A percentile compares a stretch with the other conserved stretches of the same genome.
phyloP scores from a whole-genome alignment of 495 filamentous ascomycete species.

The Penicillium odoratum region DNA sequence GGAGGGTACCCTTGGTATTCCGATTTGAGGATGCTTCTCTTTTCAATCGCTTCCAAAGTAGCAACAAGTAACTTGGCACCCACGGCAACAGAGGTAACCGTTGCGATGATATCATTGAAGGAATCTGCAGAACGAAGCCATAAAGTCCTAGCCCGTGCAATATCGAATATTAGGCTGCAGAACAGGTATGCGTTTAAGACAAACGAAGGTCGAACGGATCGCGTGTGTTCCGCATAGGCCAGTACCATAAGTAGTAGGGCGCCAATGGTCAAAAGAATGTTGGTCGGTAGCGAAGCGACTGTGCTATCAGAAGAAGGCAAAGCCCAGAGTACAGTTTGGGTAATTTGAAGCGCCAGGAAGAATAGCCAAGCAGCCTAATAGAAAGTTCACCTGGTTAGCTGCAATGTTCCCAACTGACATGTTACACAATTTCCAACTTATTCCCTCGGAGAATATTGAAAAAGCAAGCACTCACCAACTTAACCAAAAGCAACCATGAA shows the following conservation, averaged over 20 bases:
- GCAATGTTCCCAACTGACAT: not conserved
- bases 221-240: constrained; percentile 58
- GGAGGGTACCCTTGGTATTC: constrained; percentile 50
- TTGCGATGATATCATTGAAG: constrained; percentile 37
- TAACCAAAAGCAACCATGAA: constrained; percentile 38
- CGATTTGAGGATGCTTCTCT: constrained; percentile 47
- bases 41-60: constrained; percentile 55
- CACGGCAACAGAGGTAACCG: constrained; percentile 49
- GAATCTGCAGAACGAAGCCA: constrained; percentile 49
- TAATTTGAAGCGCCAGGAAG: constrained; percentile 45
- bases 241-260: constrained; percentile 44
- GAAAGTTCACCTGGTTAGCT: not conserved
- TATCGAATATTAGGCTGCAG: constrained; percentile 59
- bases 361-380: constrained; percentile 41
- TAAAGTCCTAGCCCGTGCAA: constrained; percentile 54
- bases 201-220: constrained; percentile 57
- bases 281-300: constrained; percentile 48
- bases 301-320: constrained; percentile 32
- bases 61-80: constrained; percentile 51
- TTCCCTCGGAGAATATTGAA: not conserved
- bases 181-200: constrained; percentile 62
- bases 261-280: constrained; percentile 43
- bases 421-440: not conserved
- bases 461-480: constrained; percentile 38
- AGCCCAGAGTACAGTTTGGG: constrained; percentile 51